phyloP scores from a whole-genome alignment of 306 rosid genomes.

The Ammopiptanthus mongolicus region DNA sequence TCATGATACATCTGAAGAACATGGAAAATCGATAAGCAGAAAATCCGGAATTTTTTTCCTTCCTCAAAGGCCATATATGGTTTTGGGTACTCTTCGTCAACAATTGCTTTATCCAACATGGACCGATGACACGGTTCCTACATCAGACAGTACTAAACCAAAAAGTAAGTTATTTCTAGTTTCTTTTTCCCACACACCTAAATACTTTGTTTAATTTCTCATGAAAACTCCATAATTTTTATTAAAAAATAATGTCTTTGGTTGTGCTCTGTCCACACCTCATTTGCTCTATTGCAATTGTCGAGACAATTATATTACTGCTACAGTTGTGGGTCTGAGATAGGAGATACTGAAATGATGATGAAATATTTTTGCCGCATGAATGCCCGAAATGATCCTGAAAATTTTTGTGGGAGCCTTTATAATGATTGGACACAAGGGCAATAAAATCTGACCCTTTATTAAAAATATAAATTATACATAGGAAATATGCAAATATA shows the following conservation, averaged over 20 bases:
- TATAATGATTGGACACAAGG: neutral
- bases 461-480: neutral
- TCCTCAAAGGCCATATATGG: constrained; percentile 99
- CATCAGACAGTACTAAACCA: constrained; percentile 30
- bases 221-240: neutral
- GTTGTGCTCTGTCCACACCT: neutral
- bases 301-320: neutral
- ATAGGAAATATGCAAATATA: neutral
- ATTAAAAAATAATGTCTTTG: neutral
- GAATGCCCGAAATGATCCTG: neutral
- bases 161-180: constrained; percentile 38
- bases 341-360: neutral
- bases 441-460: neutral
- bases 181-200: neutral
- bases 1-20: constrained; percentile 20
- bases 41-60: constrained; percentile 68
- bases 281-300: neutral
- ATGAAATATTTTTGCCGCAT: neutral
- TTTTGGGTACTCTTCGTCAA: constrained; percentile 88
- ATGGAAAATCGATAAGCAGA: constrained; percentile 40
- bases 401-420: neutral
- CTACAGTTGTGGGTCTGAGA: neutral
- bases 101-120: constrained; percentile 93
- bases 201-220: neutral
- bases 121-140: constrained; percentile 50